Conservation (phyloP, 495 filamentous ascomycete genomes). For the Podospora conica region DNA sequence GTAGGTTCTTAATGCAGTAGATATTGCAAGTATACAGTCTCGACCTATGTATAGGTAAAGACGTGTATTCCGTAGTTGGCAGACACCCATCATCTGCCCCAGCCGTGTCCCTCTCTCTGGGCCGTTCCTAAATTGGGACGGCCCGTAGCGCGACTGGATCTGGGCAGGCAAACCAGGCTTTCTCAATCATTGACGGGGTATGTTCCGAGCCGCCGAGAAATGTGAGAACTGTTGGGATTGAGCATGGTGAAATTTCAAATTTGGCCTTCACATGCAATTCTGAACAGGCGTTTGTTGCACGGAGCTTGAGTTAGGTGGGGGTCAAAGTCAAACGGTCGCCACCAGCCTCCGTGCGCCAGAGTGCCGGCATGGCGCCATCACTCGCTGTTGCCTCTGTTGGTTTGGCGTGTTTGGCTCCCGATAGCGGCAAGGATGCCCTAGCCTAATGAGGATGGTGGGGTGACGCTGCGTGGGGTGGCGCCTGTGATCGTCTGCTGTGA, state of each 20-base stretch:
- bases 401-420: background rate
- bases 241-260: background rate
- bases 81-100: background rate
- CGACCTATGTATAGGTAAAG: background rate
- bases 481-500: too few relatives aligned
- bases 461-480: constrained; percentile 10
- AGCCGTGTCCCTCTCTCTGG: background rate
- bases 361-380: background rate
- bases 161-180: background rate
- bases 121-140: background rate
- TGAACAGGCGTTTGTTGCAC: background rate
- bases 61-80: background rate
- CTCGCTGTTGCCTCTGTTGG: background rate
- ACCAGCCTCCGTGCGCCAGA: background rate
- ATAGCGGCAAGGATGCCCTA: background rate
- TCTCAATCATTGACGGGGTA: background rate
- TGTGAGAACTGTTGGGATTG: too few relatives aligned
- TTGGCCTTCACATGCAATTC: background rate
- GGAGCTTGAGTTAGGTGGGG: background rate
- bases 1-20: background rate
- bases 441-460: constrained; percentile 10
- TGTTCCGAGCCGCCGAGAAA: background rate
- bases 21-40: background rate
- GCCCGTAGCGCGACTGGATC: background rate
- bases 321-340: background rate